Evolutionary conservation across 441 rosid genomes (phyloP).

Genomic region (Hypseocharis bilobata): DNA sequence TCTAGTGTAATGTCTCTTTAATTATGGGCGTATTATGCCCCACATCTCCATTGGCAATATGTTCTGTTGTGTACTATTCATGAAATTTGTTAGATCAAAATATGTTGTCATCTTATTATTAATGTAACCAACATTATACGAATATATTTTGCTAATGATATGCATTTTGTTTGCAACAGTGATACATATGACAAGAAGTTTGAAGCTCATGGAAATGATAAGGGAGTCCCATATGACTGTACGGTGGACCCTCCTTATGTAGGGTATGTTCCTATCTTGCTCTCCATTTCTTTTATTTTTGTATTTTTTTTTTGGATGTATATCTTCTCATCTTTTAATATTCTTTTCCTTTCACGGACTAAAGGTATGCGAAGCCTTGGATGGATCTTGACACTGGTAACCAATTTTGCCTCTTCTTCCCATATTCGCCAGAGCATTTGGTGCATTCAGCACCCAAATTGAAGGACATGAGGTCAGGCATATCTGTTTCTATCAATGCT

Average conservation of each 20-base stretch:
- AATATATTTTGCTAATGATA: background rate
- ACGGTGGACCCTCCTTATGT: conserved; percentile 65
- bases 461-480: conserved; percentile 47
- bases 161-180: conserved; percentile 29
- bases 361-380: conserved; percentile 81
- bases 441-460: conserved; percentile 41
- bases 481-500: conserved; percentile 55
- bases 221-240: conserved; percentile 48
- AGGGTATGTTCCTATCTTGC: conserved; percentile 44
- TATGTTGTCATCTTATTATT: background rate
- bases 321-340: conserved; percentile 12
- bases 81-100: conserved; percentile 9
- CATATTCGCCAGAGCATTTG: conserved; percentile 84
- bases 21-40: background rate
- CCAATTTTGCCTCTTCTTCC: conserved; percentile 71
- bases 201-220: conserved; percentile 30
- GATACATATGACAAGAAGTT: conserved; percentile 24
- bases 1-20: background rate
- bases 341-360: conserved; percentile 21
- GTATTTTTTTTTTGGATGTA: background rate
- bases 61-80: background rate
- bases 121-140: background rate
- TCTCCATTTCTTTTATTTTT: conserved; percentile 14
- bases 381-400: conserved; percentile 47
- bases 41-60: background rate